Base-by-base conservation (phyloP, 345 rosid species). In the Fremontodendron californicum region DNA sequence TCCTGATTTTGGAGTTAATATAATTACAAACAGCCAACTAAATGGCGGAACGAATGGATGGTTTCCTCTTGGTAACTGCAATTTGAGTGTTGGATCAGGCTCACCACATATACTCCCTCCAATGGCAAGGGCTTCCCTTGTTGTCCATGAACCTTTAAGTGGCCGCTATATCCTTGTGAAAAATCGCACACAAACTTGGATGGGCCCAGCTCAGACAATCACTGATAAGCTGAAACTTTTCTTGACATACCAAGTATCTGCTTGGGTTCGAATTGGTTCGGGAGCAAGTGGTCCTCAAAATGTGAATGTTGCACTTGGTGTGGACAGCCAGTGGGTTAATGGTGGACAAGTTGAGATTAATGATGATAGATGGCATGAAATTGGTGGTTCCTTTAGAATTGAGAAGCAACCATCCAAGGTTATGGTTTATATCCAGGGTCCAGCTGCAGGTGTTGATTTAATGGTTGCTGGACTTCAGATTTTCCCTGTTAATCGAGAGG, bases 121-220 rank as follows among this genome's bases (percentile, higher is more conserved):
- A 7, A 78, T 90, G 90, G 98, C 94, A 2, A 91, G 93, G 79
- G 91, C 88, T 72, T 89, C 97, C 66, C 92, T 93, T 58, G 94
- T 90, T 74, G 77, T 82, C 70, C 84, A 90, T 71, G 90, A 54
- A 61, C 90, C 95, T 68, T 80, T 95, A 61, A 90, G 97, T 58
- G 98, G 99, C 39, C 92, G 82, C 46, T 89, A 82, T 81, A 92
- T 95, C 74, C 88, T 84, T 0, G 93, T 82, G 49, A 87, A 94
- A 52, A 92, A 88, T 78, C 89, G 99, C 51, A 87, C 99, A 8
- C 94, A 92, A 73, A 93, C 83, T 63, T 95, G 98, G 99, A 95
- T 95, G 98, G 99, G 99, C 58, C 99, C 99, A 61, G 98, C 97
- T 60, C 99, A 95, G 87, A 78, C 86, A 69, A 95, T 95, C 81